phyloP scores from a whole-genome alignment of 2,329 filamentous ascomycete genomes.

The Aureobasidium sp. region DNA sequence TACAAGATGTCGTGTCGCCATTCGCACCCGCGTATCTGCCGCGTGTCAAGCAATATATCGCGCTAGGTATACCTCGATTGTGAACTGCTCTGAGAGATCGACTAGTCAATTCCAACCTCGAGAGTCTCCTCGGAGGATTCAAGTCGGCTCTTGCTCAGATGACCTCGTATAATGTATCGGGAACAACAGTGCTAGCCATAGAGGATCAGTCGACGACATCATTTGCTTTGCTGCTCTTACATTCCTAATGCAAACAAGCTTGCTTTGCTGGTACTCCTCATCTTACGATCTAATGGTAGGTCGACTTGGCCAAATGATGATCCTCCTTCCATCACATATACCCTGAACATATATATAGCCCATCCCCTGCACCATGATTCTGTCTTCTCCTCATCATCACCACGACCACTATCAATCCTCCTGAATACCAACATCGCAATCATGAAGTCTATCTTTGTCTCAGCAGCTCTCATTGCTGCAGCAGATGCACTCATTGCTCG shows the following conservation, averaged over 20 bases:
- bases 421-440: neutral
- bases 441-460: constrained; percentile 31
- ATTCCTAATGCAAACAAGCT: constrained; percentile 10
- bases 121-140: neutral
- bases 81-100: neutral
- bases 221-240: constrained; percentile 9
- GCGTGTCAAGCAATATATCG: neutral
- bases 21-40: neutral
- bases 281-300: constrained; percentile 2
- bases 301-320: neutral
- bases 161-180: constrained; percentile 8
- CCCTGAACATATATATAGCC: constrained; percentile 1
- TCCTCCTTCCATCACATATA: neutral
- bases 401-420: neutral
- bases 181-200: neutral
- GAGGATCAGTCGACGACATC: neutral
- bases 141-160: neutral
- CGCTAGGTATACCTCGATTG: neutral
- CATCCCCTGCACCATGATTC: neutral
- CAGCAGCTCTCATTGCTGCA: constrained; percentile 24
- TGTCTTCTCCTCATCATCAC: neutral
- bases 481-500: constrained; percentile 32
- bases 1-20: neutral
- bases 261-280: constrained; percentile 9
- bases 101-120: neutral